Evolutionary conservation across 2,329 filamentous ascomycete genomes (phyloP), one percentile per base, ranked within the genome.

Genomic region (Cladophialophora chaetospira): DNA sequence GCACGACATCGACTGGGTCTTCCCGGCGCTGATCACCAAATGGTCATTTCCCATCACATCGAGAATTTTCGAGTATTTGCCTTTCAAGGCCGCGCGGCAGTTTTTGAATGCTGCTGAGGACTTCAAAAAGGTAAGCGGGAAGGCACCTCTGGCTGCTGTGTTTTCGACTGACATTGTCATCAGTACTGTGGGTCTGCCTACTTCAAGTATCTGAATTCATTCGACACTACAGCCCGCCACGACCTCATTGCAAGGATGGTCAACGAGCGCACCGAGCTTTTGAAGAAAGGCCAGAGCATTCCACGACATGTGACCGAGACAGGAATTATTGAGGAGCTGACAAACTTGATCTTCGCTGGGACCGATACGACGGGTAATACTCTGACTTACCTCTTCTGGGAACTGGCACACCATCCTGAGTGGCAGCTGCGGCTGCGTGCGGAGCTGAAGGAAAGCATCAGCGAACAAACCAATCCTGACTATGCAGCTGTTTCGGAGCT

Each of bases 341-440:
- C 25, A 29, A 54, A 54, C 26, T 28, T 46, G 9, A 13, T 54
- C 8, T 54, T 54, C 51, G 51, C 51, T 6, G 51, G 51, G 5
- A 54, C 51, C n/a, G 47, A 53, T 23, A 53, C 49, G 9, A 53
- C 49, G n/a, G 25, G 49, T 9, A 53, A 17, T 19, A 44, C 19
- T 8, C 65, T 72, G 25, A 71, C 70, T 1, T 72, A 72, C 58
- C 65, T 71, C 26, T 65, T 71, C 63, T 70, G 69, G 66, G 68
- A 72, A 58, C 48, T 73, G 15, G 72, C 70, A 3, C 59, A 59
- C 15, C 61, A 63, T 3, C 67, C 68, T 5, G 48, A 61, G 9
- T 57, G 71, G n/a, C 71, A 73, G 57, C 38, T 19, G 0, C 57
- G 60, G n/a, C 60, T 73, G 9, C 69, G 67, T n/a, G 60, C 60